Conservation (phyloP, 345 rosid species). For the Salix purpurea region DNA sequence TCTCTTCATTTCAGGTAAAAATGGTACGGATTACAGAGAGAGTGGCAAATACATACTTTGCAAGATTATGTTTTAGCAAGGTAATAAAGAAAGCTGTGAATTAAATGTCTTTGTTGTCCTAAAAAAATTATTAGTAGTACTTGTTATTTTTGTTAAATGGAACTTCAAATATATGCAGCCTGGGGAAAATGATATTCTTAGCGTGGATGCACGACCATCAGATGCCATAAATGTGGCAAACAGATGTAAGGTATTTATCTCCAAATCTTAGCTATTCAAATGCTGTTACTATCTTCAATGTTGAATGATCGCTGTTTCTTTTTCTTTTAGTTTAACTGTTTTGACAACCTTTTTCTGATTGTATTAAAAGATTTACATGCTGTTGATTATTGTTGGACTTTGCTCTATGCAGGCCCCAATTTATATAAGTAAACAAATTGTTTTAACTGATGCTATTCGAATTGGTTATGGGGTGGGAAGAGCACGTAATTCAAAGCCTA, state of each 20-base stretch:
- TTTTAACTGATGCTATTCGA: conserved; percentile 67
- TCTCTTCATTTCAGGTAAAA: conserved; percentile 52
- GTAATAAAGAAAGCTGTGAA: conserved; percentile 34
- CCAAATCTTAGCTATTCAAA: background rate
- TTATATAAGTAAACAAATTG: conserved; percentile 70
- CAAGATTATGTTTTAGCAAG: conserved; percentile 67
- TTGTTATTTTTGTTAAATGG: conserved; percentile 3
- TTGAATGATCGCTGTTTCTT: background rate
- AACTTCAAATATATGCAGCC: conserved; percentile 50
- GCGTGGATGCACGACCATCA: conserved; percentile 77
- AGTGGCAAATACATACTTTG: conserved; percentile 61
- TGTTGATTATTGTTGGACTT: conserved; percentile 10
- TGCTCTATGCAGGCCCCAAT: conserved; percentile 68
- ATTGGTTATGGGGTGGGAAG: conserved; percentile 66
- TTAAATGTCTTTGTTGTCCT: conserved; percentile 6
- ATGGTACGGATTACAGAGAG: conserved; percentile 81
- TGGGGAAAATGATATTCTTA: conserved; percentile 47
- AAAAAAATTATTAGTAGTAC: background rate
- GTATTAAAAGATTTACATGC: background rate
- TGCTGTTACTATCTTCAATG: background rate
- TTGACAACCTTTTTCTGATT: background rate
- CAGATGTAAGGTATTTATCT: conserved; percentile 48
- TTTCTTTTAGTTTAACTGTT: background rate
- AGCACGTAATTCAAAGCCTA: conserved; percentile 40
- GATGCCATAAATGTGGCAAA: conserved; percentile 85